Evolutionary conservation across 2,329 filamentous ascomycete genomes (phyloP), one percentile per base, ranked within the genome.

Genomic region (Emericellopsis atlantica): DNA sequence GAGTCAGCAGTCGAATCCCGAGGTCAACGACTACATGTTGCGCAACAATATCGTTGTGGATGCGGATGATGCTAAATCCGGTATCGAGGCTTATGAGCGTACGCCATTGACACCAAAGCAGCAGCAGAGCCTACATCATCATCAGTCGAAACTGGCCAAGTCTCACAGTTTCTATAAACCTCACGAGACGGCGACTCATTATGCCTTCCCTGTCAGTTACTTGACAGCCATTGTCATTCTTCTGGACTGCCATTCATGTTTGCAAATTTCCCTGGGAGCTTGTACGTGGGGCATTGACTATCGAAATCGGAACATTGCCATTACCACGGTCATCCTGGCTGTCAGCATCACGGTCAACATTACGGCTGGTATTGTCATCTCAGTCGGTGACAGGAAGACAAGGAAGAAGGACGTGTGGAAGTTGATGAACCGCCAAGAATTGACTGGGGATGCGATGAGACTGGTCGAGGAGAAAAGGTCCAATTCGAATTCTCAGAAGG

Each of bases 161-260:
- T 87, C 81, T 0, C 86, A 93, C 56, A 88, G 83, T 6, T 93
- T 90, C 59, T 93, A 93, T 67, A 89, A 89, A 52, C 85, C 86
- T 0, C 82, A 93, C 57, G 86, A 93, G 59, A 93, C 86, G 0
- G 69, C 76, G 29, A 93, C 86, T 0, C 86, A 93, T 55, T 71
- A 78, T 54, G 81, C 86, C 0, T 93, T 93, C 46, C 84, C 86
- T 0, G 65, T 89, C 1, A 70, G 73, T 26, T 67, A 87, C 6
- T 76, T 93, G 26, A 70, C 92, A 32, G 78, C 83, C 43, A 79
- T 90, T 44, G 81, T 90, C n/a, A 67, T 85, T 6, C 65, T 93
- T 3, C 70, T 92, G 4, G 86, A 93, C 56, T 80, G 74, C 45
- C 86, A 93, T 61, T 87, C 81, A 5, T 66, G 84, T 29, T 71